phyloP scores from a whole-genome alignment of 176 grass and related monocot genomes.

The Poa annua region DNA sequence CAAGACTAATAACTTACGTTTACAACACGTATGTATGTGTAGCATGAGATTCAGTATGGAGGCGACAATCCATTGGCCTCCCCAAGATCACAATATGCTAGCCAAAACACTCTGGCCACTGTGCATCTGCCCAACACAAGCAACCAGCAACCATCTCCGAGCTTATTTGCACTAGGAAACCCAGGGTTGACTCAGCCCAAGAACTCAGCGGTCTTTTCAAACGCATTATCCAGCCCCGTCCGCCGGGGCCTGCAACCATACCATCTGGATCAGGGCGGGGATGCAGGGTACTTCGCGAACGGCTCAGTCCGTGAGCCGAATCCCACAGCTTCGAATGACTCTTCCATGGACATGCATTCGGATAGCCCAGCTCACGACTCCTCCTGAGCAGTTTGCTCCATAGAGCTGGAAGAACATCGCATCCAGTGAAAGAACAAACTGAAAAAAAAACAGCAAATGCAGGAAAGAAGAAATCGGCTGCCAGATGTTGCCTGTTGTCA shows the following conservation, averaged over 20 bases:
- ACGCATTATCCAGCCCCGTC: constrained; percentile 60
- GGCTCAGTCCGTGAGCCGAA: constrained; percentile 35
- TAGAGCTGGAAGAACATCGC: constrained; percentile 17
- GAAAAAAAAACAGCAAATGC: constrained; percentile 21
- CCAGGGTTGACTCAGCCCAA: constrained; percentile 48
- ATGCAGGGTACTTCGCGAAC: constrained; percentile 41
- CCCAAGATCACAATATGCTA: constrained; percentile 56
- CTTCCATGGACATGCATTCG: constrained; percentile 73
- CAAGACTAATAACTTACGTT: background rate
- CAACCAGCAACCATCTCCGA: constrained; percentile 48
- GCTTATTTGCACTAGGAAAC: constrained; percentile 30
- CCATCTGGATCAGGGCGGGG: constrained; percentile 62
- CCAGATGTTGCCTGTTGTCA: constrained; percentile 15
- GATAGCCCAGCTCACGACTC: constrained; percentile 56
- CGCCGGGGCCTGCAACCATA: constrained; percentile 64
- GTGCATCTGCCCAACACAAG: constrained; percentile 44
- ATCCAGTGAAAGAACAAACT: constrained; percentile 36
- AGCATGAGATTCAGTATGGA: constrained; percentile 74
- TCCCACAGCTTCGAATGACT: constrained; percentile 46
- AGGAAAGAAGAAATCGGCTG: constrained; percentile 25
- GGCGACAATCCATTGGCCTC: constrained; percentile 56
- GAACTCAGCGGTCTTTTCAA: constrained; percentile 58
- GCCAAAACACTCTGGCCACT: constrained; percentile 41
- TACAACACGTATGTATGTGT: constrained; percentile 30
- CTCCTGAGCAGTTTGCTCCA: constrained; percentile 29